Conservation (phyloP, 169 alveolate species). For the Perkinsus olseni region DNA sequence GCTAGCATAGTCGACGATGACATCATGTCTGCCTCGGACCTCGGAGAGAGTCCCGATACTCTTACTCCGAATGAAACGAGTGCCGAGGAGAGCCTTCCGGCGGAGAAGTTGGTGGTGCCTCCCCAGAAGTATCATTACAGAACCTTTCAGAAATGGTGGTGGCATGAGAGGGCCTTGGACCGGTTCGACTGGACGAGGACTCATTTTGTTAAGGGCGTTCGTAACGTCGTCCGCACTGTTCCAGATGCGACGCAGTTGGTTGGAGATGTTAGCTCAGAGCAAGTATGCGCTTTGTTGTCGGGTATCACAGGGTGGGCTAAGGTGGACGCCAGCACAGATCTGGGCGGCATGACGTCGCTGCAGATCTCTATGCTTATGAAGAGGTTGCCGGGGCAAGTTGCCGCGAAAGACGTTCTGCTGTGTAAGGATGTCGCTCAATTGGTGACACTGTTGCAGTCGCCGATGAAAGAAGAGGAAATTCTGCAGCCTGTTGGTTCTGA, state of each 20-base stretch:
- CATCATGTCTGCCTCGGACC: background rate
- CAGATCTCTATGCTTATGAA: background rate
- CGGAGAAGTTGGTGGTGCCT: background rate
- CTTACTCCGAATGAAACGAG: background rate
- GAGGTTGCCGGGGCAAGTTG: background rate
- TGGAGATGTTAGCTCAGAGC: background rate
- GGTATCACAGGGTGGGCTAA: background rate
- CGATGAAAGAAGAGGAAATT: background rate
- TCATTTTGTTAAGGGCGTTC: background rate
- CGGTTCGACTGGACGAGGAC: background rate
- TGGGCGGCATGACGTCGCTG: background rate
- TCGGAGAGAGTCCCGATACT: background rate
- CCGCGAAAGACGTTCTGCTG: background rate
- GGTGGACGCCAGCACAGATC: background rate
- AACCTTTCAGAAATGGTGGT: background rate
- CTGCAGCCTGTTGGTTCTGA: background rate
- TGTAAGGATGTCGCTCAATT: background rate
- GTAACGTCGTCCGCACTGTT: background rate
- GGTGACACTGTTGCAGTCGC: background rate
- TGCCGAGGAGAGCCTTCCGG: background rate
- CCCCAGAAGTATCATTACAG: background rate
- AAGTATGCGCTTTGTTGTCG: background rate
- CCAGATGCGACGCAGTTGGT: background rate
- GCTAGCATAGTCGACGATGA: background rate
- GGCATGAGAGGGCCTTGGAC: background rate